Percentiles rank a stretch among this genome's conserved stretches.
Evolutionary conservation across 371 early-diverging fungal genomes (phyloP).

Genomic region (Entomophthora muscae): DNA sequence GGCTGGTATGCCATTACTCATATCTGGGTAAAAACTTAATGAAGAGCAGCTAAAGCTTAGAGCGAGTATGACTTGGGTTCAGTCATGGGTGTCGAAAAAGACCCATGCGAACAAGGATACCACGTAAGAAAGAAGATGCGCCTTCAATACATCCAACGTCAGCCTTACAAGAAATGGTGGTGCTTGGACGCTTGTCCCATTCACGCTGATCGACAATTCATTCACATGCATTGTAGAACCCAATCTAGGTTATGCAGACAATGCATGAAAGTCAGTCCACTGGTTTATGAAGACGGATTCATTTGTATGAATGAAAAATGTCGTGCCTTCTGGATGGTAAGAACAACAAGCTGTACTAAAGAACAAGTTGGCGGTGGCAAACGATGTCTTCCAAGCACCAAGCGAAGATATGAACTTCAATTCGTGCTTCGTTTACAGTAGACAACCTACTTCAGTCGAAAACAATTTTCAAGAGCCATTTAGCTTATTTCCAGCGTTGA

Average conservation of each 20-base stretch:
- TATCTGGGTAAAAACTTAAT: neutral
- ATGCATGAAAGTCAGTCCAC: neutral
- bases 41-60: neutral
- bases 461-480: neutral
- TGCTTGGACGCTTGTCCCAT: neutral
- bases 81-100: neutral
- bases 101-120: neutral
- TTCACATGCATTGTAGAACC: neutral
- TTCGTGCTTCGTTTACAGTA: neutral
- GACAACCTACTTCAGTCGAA: neutral
- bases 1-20: slow-evolving; percentile 1
- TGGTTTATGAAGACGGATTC: neutral
- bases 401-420: neutral
- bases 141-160: neutral
- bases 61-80: neutral
- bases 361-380: neutral
- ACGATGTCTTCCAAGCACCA: neutral
- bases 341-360: neutral
- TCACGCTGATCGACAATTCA: neutral
- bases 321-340: neutral
- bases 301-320: neutral
- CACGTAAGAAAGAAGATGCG: neutral
- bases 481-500: neutral
- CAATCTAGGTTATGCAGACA: neutral
- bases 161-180: neutral